These are phyloP conservation scores for Purpureocillium takamizusanense DNA, from an alignment of 2,329 filamentous ascomycete genomes.

Conservation along the genomic window DNA sequence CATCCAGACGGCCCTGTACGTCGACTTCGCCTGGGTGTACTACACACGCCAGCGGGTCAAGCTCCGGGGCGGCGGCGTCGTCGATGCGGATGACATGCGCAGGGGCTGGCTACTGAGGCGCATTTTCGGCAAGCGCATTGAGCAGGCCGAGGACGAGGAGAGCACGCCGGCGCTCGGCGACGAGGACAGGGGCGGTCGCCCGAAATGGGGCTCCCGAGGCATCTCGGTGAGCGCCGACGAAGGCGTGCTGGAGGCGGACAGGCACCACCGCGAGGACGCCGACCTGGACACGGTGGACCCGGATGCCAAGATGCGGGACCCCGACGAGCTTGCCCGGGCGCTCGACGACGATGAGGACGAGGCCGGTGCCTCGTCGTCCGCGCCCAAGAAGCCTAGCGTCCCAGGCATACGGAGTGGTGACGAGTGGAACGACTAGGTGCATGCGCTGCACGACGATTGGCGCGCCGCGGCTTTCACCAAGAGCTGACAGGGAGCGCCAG, in stretches of 20 bases:
- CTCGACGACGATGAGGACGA: constrained; percentile 51
- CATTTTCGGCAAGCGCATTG: constrained; percentile 57
- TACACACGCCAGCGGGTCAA: constrained; percentile 90
- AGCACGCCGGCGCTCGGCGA: constrained; percentile 39
- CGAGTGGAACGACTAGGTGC: constrained; percentile 34
- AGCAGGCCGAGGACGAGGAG: constrained; percentile 53
- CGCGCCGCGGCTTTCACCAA: too few species aligned
- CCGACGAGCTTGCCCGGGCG: constrained; percentile 53
- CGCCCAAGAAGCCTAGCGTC: constrained; percentile 21
- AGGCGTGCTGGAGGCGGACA: constrained; percentile 42
- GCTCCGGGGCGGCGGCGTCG: constrained; percentile 74
- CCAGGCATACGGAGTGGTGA: constrained; percentile 31
- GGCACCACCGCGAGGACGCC: constrained; percentile 34
- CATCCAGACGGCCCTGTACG: constrained; percentile 80
- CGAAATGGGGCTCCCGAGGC: constrained; percentile 55
- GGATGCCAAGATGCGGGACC: constrained; percentile 58
- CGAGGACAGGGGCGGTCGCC: constrained; percentile 24
- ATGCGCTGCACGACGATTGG: too few species aligned
- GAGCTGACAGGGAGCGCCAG: too few species aligned
- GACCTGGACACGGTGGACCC: constrained; percentile 39
- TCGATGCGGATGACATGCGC: constrained; percentile 81
- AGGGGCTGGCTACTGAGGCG: constrained; percentile 76
- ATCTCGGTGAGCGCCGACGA: constrained; percentile 61
- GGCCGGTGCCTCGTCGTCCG: constrained; percentile 19
- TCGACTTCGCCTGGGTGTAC: constrained; percentile 97